A percentile compares a stretch with the other conserved stretches of the same genome.
phyloP scores from a whole-genome alignment of 2,329 filamentous ascomycete species.

The Hymenotorrendiella dingleyae region DNA sequence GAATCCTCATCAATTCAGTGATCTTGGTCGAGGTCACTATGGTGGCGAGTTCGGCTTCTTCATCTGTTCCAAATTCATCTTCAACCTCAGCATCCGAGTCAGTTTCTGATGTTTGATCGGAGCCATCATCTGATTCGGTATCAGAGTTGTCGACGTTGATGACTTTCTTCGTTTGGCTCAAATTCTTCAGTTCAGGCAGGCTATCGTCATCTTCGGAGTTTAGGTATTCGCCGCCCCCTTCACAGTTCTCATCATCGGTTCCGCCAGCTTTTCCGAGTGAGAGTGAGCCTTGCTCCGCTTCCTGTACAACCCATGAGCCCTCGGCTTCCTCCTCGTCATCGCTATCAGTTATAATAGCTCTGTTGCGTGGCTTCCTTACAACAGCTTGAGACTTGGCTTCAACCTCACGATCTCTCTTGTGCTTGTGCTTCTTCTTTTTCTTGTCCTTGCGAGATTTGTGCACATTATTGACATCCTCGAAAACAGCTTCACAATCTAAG shows the following conservation, averaged over 20 bases:
- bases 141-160: slow-evolving; percentile 24
- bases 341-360: slow-evolving; percentile 57
- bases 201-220: slow-evolving; percentile 49
- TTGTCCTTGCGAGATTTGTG: slow-evolving; percentile 33
- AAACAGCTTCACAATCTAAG: slow-evolving; percentile 66
- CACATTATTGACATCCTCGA: slow-evolving; percentile 55
- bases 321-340: slow-evolving; percentile 60
- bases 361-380: slow-evolving; percentile 45
- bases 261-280: slow-evolving; percentile 75
- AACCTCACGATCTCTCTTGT: slow-evolving; percentile 20
- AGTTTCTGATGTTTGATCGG: slow-evolving; percentile 26
- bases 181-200: slow-evolving; percentile 33
- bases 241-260: slow-evolving; percentile 79
- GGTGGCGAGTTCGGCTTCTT: slow-evolving; percentile 40
- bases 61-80: slow-evolving; percentile 31
- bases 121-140: slow-evolving; percentile 27
- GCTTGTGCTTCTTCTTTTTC: slow-evolving; percentile 31
- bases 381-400: slow-evolving; percentile 29
- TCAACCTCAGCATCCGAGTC: slow-evolving; percentile 33
- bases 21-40: slow-evolving; percentile 84
- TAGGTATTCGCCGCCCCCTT: slow-evolving; percentile 78
- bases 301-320: slow-evolving; percentile 74
- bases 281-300: slow-evolving; percentile 54
- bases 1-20: slow-evolving; percentile 72
- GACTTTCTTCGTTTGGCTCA: slow-evolving; percentile 24